Percentiles rank a stretch among this genome's conserved stretches.
These are phyloP conservation scores for Backusella sp. DNA, from an alignment of 192 early-diverging fungal species.

Conservation along the genomic window DNA sequence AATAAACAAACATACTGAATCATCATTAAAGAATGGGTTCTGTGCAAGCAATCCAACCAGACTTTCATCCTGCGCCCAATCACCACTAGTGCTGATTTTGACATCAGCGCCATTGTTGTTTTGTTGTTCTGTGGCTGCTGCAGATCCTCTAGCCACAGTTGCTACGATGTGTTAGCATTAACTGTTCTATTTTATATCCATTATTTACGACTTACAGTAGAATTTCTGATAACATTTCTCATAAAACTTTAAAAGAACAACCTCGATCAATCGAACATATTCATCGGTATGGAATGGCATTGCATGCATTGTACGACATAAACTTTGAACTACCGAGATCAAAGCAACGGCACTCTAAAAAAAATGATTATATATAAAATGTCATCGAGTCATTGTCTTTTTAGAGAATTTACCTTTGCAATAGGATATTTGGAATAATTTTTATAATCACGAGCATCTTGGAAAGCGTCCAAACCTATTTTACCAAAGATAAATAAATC, in stretches of 20 bases:
- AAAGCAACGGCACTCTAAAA: constrained; percentile 63
- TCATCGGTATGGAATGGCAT: constrained; percentile 74
- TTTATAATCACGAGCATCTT: constrained; percentile 49
- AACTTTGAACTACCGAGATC: constrained; percentile 57
- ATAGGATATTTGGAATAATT: constrained; percentile 63
- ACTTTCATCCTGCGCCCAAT: constrained; percentile 47
- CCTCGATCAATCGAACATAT: constrained; percentile 68
- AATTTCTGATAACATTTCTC: constrained; percentile 67
- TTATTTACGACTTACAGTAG: constrained; percentile 27
- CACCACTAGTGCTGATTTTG: constrained; percentile 39
- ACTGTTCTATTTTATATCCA: no score
- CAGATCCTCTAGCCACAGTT: constrained; percentile 11
- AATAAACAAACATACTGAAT: constrained; percentile 16
- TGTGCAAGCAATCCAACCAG: constrained; percentile 40
- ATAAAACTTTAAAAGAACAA: constrained; percentile 61
- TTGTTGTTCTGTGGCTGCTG: constrained; percentile 7
- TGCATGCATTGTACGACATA: constrained; percentile 57
- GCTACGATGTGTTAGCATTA: background rate
- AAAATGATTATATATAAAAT: background rate
- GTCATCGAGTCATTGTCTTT: background rate
- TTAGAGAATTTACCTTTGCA: constrained; percentile 52
- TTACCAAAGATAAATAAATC: background rate
- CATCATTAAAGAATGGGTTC: constrained; percentile 40
- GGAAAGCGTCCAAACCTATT: constrained; percentile 45
- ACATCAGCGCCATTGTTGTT: constrained; percentile 25